Percentiles rank a stretch among this genome's conserved stretches.
Evolutionary conservation across 805 yeast genomes (phyloP).

Genomic region (Kregervanrija pseudodelftensis): DNA sequence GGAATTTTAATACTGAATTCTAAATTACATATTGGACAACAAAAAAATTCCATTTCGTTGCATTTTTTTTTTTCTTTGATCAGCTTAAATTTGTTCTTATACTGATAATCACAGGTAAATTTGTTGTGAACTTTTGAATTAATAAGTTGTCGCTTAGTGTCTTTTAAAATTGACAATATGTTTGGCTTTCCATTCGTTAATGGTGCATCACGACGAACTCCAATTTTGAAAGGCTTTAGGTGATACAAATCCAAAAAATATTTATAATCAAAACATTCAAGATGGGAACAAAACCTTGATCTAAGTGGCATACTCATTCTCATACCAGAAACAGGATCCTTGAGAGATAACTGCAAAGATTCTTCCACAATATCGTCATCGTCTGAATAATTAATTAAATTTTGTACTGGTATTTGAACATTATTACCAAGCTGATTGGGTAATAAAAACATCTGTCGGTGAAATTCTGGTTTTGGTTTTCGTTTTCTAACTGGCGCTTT

Average conservation of each 20-base stretch:
- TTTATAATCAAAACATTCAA: constrained; percentile 29
- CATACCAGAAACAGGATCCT: constrained; percentile 28
- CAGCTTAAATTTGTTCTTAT: constrained; percentile 13
- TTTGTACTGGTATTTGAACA: neutral
- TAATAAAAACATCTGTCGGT: too few species aligned
- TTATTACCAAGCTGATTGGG: too few species aligned
- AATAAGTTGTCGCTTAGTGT: constrained; percentile 19
- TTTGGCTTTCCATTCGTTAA: constrained; percentile 12
- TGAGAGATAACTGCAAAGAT: constrained; percentile 22
- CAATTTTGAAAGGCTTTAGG: constrained; percentile 22
- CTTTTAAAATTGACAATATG: constrained; percentile 18
- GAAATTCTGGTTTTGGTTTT: neutral
- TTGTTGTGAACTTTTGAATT: constrained; percentile 17
- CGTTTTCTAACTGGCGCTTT: neutral
- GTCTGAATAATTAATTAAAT: constrained; percentile 7
- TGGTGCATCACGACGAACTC: constrained; percentile 14
- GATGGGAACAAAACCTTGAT: constrained; percentile 27
- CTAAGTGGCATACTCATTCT: constrained; percentile 25
- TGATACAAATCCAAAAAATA: constrained; percentile 24
- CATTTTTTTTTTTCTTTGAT: constrained; percentile 16
- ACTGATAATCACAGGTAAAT: constrained; percentile 16
- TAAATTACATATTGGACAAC: constrained; percentile 29
- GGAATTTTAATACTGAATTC: constrained; percentile 26
- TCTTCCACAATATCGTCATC: constrained; percentile 27
- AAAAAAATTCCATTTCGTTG: constrained; percentile 24